A percentile compares a stretch with the other conserved stretches of the same genome.
Evolutionary conservation across 2,329 filamentous ascomycete species (phyloP).

Genomic region (Aspergillus sp.): DNA sequence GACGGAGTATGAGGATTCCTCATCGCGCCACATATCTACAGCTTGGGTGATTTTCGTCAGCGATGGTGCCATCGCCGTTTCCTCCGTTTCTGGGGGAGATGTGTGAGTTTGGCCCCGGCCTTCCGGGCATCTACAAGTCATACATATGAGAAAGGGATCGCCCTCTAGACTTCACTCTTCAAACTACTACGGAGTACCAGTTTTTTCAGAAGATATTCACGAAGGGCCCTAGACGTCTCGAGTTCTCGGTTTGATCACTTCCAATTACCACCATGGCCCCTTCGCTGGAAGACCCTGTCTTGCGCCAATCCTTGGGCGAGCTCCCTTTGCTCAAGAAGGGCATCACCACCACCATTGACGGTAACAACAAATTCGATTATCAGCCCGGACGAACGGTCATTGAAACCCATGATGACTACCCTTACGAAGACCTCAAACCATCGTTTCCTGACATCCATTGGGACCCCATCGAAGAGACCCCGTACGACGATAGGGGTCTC

Average conservation of each 20-base stretch:
- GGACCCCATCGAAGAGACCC: slow-evolving; percentile 49
- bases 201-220: background rate
- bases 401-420: slow-evolving; percentile 49
- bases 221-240: background rate
- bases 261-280: slow-evolving; percentile 29
- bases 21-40: background rate
- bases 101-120: slow-evolving; percentile 8
- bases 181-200: background rate
- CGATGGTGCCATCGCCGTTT: slow-evolving; percentile 32
- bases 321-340: slow-evolving; percentile 20
- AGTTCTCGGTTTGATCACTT: background rate
- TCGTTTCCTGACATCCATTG: slow-evolving; percentile 55
- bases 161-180: background rate
- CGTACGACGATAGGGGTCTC: slow-evolving; percentile 55
- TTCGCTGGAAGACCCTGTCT: slow-evolving; percentile 28
- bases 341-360: slow-evolving; percentile 13
- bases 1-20: background rate
- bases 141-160: background rate
- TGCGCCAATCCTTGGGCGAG: slow-evolving; percentile 8
- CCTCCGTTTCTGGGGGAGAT: slow-evolving; percentile 12
- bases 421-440: slow-evolving; percentile 53
- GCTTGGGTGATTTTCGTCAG: slow-evolving; percentile 26
- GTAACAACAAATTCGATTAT: slow-evolving; percentile 43
- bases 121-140: background rate
- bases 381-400: slow-evolving; percentile 50